Base-by-base conservation (phyloP, 768 basidiomycete genomes). In the Kwoniella europaea region DNA sequence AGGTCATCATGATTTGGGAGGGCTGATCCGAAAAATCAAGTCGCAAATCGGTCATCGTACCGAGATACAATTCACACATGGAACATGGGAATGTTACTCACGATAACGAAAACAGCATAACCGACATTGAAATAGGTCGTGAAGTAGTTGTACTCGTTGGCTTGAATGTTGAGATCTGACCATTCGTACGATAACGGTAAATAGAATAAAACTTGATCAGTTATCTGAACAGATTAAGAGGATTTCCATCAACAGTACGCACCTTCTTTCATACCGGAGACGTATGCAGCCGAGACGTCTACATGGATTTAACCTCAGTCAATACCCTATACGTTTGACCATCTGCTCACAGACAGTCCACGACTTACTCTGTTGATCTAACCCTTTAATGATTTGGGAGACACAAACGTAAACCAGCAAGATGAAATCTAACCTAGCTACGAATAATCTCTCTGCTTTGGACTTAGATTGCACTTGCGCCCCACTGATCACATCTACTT, bases 1-100 rank as follows among this genome's bases (percentile, higher is more conserved):
- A 71, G 58, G 77, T 76, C 53, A 82, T 68, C 24, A 79, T 74
- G 73, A 77, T 27, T 61, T 79, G 78, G 1, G 76, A 77, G 0
- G 76, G 76, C 55, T 56, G 20, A 7, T 56, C 46, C 46, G 46
- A 22, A n/a, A n/a, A n/a, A 22, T 18, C 55, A 22, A 56, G 12
- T 35, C 35, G 10, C 7, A 22, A 53, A 16, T 53, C 52, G 16
- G 52, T 22, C 20, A 1, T 16, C 18, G 18, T 35, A 35, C 35
- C 6, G 35, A 6, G 35, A 35, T 35, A 35, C 35, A 7, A 35
- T 35, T 7, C 35, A 1, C 7, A 35, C 35, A 9, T 35, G 35
- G 35, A 6, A 35, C 35, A 35, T 7, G 35, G 35, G 35, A 35
- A 35, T 35, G 35, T 35, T 35, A 35, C 55, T 56, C 55, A 56